A percentile compares a stretch with the other conserved stretches of the same genome.
These are phyloP conservation scores for Serendipita sp. DNA, from an alignment of 768 basidiomycete species.

Conservation along the genomic window DNA sequence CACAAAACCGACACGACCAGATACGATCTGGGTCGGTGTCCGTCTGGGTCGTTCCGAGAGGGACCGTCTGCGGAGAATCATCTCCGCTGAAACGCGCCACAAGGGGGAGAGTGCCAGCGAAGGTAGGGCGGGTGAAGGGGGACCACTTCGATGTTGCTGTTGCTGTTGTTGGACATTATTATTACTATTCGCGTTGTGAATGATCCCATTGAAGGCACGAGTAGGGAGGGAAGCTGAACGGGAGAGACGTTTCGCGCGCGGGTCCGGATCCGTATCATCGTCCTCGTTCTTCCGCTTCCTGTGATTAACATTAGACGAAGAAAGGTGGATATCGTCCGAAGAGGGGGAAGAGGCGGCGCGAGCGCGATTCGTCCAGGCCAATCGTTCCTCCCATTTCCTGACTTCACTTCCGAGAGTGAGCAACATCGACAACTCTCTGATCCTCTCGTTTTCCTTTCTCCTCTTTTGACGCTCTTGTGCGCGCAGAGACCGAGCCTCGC, in stretches of 20 bases:
- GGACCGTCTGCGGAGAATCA: neutral
- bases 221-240: neutral
- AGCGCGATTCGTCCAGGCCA: neutral
- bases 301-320: neutral
- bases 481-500: neutral
- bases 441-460: neutral
- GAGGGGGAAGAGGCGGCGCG: neutral
- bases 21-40: neutral
- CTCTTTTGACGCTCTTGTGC: neutral
- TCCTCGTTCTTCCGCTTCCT: neutral
- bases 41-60: slow-evolving; percentile 1
- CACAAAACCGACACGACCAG: too few relatives aligned
- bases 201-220: neutral
- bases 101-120: neutral
- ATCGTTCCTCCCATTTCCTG: slow-evolving; percentile 3
- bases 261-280: neutral
- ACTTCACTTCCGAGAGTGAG: slow-evolving; percentile 4
- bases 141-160: neutral
- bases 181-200: too few relatives aligned
- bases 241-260: neutral
- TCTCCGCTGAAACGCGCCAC: slow-evolving; percentile 2
- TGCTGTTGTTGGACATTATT: too few relatives aligned
- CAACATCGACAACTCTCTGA: neutral
- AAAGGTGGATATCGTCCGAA: neutral
- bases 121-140: neutral